Base-by-base conservation (phyloP, 306 rosid species). In the Prunus salicina region DNA sequence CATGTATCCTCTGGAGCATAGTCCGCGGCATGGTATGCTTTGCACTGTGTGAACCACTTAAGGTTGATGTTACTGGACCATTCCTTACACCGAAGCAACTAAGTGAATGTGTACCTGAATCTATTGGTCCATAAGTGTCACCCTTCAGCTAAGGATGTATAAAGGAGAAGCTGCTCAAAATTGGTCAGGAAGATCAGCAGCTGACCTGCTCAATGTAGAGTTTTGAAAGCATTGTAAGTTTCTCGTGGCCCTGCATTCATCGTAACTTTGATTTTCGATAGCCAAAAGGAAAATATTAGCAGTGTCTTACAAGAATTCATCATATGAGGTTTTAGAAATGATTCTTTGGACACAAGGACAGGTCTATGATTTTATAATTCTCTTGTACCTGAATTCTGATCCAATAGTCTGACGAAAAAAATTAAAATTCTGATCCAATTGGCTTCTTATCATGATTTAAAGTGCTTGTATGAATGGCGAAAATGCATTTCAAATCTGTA, bases 1-100 rank as follows among this genome's bases (percentile, higher is more conserved):
- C 79, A 80, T 92, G 93, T 95, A 95, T 76, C 98, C 98, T 75
- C 72, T 92, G 82, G 97, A 90, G 86, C 97, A 82, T 78, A 89
- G 80, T 85, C 88, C 78, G 27, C 84, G 88, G 71, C 90, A 87
- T 62, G 93, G 95, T 53, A 75, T 80, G 84, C 91, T 95, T 57
- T 95, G 98, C 90, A 87, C 96, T 52, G 89, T 87, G 74, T 91
- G 90, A 56, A 68, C 76, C 47, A 79, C 71, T 73, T 85, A 83
- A 84, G 62, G 78, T 46, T 14, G 18, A 50, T 45, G 45, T 64
- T 63, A 30, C 67, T 8, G 32, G 6, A 50, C 66, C 34, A 9
- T 45, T n/a, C 70, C 55, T 52, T 25, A 22, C 38, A 46, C 77
- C 25, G 27, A 63, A 67, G 75, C 61, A 72, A 24, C 76, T 47